Evolutionary conservation across 148 eudicot genomes (phyloP), one percentile per base, ranked within the genome.

Genomic region (Limonium bicolor): DNA sequence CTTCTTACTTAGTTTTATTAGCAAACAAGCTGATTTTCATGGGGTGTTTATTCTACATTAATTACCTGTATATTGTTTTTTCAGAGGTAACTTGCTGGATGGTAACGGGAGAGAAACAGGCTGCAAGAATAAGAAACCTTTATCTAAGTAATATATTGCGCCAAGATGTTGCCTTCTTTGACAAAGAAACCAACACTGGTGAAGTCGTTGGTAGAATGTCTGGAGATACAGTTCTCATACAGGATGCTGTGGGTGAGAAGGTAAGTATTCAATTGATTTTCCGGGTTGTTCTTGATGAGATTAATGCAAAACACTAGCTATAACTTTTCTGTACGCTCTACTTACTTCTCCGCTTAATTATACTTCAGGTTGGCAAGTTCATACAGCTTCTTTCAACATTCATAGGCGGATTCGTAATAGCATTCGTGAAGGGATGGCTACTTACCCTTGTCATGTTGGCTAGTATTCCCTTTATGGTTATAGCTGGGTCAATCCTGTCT

Each of bases 171-270:
- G 54, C 73, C 6, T 82, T 82, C 60, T 82, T 77, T 38, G 93
- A 82, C 53, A 74, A 53, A 51, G 93, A 82, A 66, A 72, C 80
- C 7, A 82, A 69, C 47, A 74, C 93, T 0, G 93, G 93, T 55
- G 93, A 82, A 67, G 79, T 82, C 25, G 56, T 82, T 5, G 82
- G 86, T n/a, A 72, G 93, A 54, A 82, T 77, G 86, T 82, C 93
- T 0, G 86, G 93, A 30, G 86, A 82, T 48, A 77, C 93, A 15
- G 79, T 77, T 22, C 77, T 77, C 15, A 77, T 82, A 50, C 86
- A 77, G 64, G 82, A 82, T 25, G 93, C 93, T 27, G 71, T 74
- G 71, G 93, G 93, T 0, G 93, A 82, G 64, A 82, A 77, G 86
- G 93, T 81, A 60, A 4, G 5, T 1, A 43, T 6, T 5, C 3